These are phyloP conservation scores for Petunia secreta DNA, from an alignment of 257 asterid genomes.

Conservation along the genomic window DNA sequence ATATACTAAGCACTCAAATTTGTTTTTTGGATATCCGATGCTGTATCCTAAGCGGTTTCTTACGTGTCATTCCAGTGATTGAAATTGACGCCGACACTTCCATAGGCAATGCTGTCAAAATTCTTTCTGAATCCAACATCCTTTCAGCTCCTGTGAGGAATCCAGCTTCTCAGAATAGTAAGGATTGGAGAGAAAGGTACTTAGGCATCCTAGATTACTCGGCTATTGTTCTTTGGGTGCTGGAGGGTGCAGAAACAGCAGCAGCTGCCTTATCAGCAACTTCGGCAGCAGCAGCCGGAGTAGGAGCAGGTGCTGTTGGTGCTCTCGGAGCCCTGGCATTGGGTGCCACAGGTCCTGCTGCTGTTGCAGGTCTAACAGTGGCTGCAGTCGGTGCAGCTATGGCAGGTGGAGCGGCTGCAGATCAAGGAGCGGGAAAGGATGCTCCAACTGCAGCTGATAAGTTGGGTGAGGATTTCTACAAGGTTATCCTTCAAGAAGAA, in stretches of 20 bases:
- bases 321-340: conserved; percentile 78
- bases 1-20: neutral
- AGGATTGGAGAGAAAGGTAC: conserved; percentile 75
- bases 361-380: conserved; percentile 66
- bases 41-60: neutral
- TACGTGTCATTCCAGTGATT: conserved; percentile 49
- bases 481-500: conserved; percentile 81
- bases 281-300: conserved; percentile 82
- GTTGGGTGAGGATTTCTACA: conserved; percentile 87
- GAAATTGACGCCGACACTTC: conserved; percentile 72
- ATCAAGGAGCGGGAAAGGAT: conserved; percentile 63
- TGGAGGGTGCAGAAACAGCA: conserved; percentile 81
- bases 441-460: conserved; percentile 65
- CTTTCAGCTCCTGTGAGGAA: conserved; percentile 81
- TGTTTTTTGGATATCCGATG: neutral
- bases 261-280: conserved; percentile 79
- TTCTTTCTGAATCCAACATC: conserved; percentile 79
- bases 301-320: conserved; percentile 78
- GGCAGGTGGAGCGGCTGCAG: conserved; percentile 76
- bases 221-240: conserved; percentile 80
- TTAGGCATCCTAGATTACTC: conserved; percentile 82
- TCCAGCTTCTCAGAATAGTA: conserved; percentile 44
- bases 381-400: conserved; percentile 92
- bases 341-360: conserved; percentile 82
- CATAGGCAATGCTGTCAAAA: conserved; percentile 66